These are phyloP conservation scores for Cyberlindnera nakhonratchasimensis DNA, from an alignment of 805 yeast genomes.

Conservation along the genomic window DNA sequence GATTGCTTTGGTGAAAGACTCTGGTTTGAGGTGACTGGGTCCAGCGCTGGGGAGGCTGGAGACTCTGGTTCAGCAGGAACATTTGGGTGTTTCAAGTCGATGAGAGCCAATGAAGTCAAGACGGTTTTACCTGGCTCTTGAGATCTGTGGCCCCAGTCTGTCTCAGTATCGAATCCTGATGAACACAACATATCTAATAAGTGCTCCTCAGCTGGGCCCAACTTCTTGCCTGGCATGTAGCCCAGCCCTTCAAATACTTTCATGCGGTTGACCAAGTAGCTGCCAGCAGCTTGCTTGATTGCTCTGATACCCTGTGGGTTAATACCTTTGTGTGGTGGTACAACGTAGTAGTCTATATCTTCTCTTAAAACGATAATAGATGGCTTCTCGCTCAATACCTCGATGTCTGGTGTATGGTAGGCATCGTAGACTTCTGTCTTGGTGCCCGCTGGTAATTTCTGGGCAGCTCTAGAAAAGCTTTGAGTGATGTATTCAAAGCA, in stretches of 20 bases:
- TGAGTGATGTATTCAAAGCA: conserved; percentile 83
- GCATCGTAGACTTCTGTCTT: conserved; percentile 37
- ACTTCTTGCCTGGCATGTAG: conserved; percentile 45
- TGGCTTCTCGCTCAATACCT: conserved; percentile 74
- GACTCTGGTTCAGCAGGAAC: conserved; percentile 19
- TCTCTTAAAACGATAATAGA: conserved; percentile 89
- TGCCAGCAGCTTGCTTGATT: conserved; percentile 72
- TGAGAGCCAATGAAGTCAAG: conserved; percentile 77
- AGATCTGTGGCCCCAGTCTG: conserved; percentile 86
- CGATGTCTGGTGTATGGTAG: conserved; percentile 48
- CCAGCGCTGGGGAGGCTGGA: conserved; percentile 33
- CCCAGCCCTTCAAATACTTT: conserved; percentile 82
- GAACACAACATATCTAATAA: conserved; percentile 91
- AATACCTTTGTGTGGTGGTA: conserved; percentile 66
- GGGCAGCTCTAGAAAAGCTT: conserved; percentile 66
- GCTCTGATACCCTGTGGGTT: conserved; percentile 56
- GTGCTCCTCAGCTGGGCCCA: conserved; percentile 93
- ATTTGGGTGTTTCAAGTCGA: conserved; percentile 44
- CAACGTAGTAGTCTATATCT: conserved; percentile 89
- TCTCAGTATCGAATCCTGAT: conserved; percentile 68
- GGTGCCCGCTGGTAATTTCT: conserved; percentile 44
- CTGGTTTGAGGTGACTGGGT: conserved; percentile 40
- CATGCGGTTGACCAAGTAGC: conserved; percentile 50
- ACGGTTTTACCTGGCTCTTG: conserved; percentile 85
- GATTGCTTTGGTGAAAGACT: conserved; percentile 27